Conservation (phyloP, 2,329 filamentous ascomycete species). For the Colletotrichum brevisporum region DNA sequence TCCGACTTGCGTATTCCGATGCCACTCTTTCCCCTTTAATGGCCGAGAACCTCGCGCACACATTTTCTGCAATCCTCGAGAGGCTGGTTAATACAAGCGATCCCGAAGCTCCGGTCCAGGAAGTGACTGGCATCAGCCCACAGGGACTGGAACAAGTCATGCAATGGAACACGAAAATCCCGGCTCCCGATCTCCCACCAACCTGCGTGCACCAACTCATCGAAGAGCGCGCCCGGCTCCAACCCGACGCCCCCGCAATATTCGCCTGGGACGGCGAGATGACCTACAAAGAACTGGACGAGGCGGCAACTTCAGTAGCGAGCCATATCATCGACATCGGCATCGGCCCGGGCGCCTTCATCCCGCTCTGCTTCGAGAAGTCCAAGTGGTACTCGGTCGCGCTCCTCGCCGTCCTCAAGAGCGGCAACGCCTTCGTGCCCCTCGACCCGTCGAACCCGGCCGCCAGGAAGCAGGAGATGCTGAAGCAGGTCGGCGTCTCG, state of each 20-base stretch:
- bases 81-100: background rate
- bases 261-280: constrained; percentile 40
- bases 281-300: constrained; percentile 31
- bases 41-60: constrained; percentile 17
- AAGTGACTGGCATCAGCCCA: background rate
- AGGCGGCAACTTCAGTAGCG: constrained; percentile 15
- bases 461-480: constrained; percentile 1
- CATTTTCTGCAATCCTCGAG: constrained; percentile 19
- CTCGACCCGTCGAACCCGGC: constrained; percentile 44
- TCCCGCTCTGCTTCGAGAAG: constrained; percentile 49
- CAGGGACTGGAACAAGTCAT: background rate
- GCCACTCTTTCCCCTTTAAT: constrained; percentile 5
- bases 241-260: constrained; percentile 41
- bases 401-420: constrained; percentile 49
- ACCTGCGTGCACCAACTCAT: constrained; percentile 44
- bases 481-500: constrained; percentile 9
- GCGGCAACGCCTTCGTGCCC: constrained; percentile 50
- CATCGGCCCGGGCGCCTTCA: constrained; percentile 41
- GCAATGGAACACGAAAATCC: background rate
- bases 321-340: constrained; percentile 29
- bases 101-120: background rate
- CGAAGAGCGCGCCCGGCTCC: constrained; percentile 16
- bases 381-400: constrained; percentile 46
- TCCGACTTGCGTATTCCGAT: constrained; percentile 13
- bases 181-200: accelerated